phyloP scores from a whole-genome alignment of 73 alveolate genomes.

The Paramecium primaurelia region DNA sequence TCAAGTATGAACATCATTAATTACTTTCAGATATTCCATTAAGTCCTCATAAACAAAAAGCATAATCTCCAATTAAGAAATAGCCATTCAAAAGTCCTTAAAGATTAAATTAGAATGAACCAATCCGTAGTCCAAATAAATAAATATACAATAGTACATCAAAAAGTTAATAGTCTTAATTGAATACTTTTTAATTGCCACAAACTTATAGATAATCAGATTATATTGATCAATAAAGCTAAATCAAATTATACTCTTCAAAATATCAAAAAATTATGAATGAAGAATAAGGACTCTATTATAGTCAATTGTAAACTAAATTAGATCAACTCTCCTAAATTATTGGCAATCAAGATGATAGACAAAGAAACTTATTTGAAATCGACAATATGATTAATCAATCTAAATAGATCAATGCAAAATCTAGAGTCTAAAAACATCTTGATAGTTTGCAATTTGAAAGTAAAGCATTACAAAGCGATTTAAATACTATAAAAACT shows the following conservation, averaged over 20 bases:
- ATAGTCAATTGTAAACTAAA: background rate
- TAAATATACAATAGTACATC: background rate
- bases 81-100: background rate
- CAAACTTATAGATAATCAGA: background rate
- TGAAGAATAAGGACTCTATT: constrained; percentile 23
- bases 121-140: background rate
- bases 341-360: background rate
- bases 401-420: background rate
- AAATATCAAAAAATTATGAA: background rate
- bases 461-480: background rate
- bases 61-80: background rate
- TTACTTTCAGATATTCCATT: background rate
- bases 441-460: background rate
- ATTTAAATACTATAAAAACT: background rate
- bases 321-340: background rate
- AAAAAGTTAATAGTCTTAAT: background rate
- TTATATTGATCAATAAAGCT: background rate
- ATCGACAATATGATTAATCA: background rate
- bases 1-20: background rate
- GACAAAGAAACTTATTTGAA: background rate
- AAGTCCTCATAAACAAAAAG: background rate
- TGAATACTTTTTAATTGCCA: background rate
- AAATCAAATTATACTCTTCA: background rate
- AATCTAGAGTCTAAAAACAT: background rate
- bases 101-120: background rate